These are phyloP conservation scores for Xylariales sp. DNA, from an alignment of 2,329 filamentous ascomycete species.

Conservation along the genomic window DNA sequence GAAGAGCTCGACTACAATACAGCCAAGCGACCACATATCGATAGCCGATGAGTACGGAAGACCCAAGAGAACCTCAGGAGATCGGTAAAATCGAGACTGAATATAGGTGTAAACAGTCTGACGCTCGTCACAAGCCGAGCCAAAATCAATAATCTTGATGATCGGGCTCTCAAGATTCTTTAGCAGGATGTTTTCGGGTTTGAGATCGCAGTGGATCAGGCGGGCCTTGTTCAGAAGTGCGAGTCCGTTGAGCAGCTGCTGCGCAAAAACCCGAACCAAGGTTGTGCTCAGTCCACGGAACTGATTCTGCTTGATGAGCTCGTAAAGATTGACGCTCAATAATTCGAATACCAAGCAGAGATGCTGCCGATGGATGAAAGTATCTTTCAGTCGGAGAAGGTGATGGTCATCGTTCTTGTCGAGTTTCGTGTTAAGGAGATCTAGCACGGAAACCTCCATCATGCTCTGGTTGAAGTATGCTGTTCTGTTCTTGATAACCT, in stretches of 20 bases:
- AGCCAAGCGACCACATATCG: slow-evolving; percentile 99
- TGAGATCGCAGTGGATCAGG: slow-evolving; percentile 95
- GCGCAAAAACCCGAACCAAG: slow-evolving; percentile 92
- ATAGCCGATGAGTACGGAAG: slow-evolving; percentile 97
- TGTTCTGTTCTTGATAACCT: slow-evolving; percentile 98
- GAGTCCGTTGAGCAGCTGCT: slow-evolving; percentile 90
- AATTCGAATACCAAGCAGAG: slow-evolving; percentile 95
- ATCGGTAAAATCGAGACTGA: slow-evolving; percentile 95
- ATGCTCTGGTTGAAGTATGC: slow-evolving; percentile 99
- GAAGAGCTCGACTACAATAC: slow-evolving; percentile 97
- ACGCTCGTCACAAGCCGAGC: slow-evolving; percentile 94
- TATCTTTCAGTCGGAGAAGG: slow-evolving; percentile 89
- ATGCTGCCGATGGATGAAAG: slow-evolving; percentile 96
- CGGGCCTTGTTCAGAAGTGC: slow-evolving; percentile 93
- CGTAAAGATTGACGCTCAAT: slow-evolving; percentile 94
- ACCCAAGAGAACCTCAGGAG: slow-evolving; percentile 91
- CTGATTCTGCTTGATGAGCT: slow-evolving; percentile 99
- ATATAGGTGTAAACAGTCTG: slow-evolving; percentile 99
- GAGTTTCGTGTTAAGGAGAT: slow-evolving; percentile 94
- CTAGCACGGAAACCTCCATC: slow-evolving; percentile 99
- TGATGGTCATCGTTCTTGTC: slow-evolving; percentile 99
- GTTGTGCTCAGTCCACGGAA: slow-evolving; percentile 97
- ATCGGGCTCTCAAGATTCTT: slow-evolving; percentile 99
- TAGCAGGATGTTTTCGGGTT: slow-evolving; percentile 94
- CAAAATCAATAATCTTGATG: slow-evolving; percentile 99